Conservation (phyloP, 148 eudicot species). For the Rhododendron griersonianum region DNA sequence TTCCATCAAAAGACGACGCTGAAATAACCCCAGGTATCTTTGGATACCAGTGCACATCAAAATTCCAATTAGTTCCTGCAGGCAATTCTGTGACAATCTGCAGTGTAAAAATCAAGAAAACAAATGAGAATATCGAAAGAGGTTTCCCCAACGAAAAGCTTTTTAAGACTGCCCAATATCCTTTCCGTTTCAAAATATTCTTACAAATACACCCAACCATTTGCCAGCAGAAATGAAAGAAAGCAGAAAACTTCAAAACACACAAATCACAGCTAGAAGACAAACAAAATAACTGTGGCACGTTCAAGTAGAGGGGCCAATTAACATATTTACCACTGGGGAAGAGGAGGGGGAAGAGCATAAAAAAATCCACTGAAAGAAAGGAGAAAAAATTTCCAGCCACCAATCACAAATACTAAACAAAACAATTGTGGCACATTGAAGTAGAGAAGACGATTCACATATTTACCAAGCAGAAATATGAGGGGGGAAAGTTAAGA, state of each 20-base stretch:
- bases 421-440: background rate
- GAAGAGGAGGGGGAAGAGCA: too few relatives aligned
- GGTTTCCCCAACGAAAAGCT: background rate
- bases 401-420: background rate
- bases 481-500: background rate
- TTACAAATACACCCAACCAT: background rate
- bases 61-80: slow-evolving; percentile 87
- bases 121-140: background rate
- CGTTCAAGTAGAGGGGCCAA: background rate
- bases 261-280: background rate
- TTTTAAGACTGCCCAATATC: background rate
- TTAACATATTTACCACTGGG: background rate
- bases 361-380: background rate
- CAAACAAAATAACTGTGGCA: background rate
- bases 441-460: background rate
- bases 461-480: background rate
- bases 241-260: background rate
- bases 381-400: background rate
- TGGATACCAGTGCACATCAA: slow-evolving; percentile 95
- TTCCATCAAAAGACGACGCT: slow-evolving; percentile 98
- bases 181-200: background rate
- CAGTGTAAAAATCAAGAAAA: background rate
- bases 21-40: slow-evolving; percentile 93
- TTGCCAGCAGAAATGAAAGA: background rate
- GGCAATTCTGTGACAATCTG: slow-evolving; percentile 95